phyloP scores from a whole-genome alignment of 2,329 filamentous ascomycete species.

The Aspergillus melleus region DNA sequence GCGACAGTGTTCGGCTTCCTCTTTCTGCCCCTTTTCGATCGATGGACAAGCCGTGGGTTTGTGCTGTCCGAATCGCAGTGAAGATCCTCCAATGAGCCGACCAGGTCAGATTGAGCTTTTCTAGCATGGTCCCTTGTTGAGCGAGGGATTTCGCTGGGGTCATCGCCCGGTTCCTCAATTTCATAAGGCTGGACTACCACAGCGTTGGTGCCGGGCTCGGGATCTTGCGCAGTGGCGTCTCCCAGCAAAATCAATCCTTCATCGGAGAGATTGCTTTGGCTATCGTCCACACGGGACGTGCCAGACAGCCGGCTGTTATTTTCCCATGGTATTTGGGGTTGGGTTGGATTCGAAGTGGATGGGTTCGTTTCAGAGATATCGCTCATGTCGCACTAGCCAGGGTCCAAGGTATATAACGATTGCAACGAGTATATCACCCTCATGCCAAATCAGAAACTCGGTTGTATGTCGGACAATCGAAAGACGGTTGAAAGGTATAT shows the following conservation, averaged over 20 bases:
- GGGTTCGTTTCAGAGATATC: background rate
- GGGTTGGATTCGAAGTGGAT: background rate
- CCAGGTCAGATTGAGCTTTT: constrained; percentile 32
- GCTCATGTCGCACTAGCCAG: constrained; percentile 3
- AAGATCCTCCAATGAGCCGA: constrained; percentile 34
- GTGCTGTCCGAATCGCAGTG: constrained; percentile 29
- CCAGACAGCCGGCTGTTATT: background rate
- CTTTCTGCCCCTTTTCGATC: constrained; percentile 33
- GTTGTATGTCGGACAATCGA: background rate
- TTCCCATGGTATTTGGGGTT: background rate
- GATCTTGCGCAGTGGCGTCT: background rate
- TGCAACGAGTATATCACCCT: background rate
- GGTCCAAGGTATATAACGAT: background rate
- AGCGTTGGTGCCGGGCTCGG: constrained; percentile 12
- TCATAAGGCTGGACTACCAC: constrained; percentile 41
- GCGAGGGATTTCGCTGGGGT: constrained; percentile 9
- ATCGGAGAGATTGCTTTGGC: background rate
- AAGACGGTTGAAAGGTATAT: background rate
- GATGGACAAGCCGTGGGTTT: constrained; percentile 1
- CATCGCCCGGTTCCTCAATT: constrained; percentile 38
- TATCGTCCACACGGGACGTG: background rate
- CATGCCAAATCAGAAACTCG: background rate
- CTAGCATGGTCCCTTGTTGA: background rate
- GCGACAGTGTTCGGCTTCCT: constrained; percentile 31
- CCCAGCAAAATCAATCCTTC: background rate